Base-by-base conservation (phyloP, 2,329 filamentous ascomycete genomes). In the Fusarium hainanense region DNA sequence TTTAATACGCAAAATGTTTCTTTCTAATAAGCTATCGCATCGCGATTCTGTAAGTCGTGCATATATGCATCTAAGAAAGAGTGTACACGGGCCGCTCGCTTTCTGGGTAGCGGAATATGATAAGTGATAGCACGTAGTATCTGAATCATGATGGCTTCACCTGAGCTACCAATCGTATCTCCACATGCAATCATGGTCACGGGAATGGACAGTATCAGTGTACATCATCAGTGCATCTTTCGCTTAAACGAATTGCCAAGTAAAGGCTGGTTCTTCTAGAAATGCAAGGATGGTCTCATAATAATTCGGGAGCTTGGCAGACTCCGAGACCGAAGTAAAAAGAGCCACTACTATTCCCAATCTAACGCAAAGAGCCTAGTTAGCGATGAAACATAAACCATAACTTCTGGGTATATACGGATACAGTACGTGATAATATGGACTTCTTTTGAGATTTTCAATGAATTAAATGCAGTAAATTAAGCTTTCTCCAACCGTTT, bases 401-500 rank as follows among this genome's bases (percentile, higher is more conserved):
- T 32, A 14, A 32, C 30, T 16, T 32, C 30, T 32, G 13, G 13
- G 13, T 14, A n/a, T 37, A n/a, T 37, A 37, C 18, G 18, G 34
- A n/a, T 37, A 37, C 18, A 37, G 34, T n/a, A 37, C 16, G 14
- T 32, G 30, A 34, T 16, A 34, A 2, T 34, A 34, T 34, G 32
- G 32, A 10, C 16, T 18, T 34, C 32, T 34, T 16, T 16, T 34
- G 16, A 16, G 32, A 34, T 16, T 28, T 34, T 34, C 16, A 16
- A 34, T 37, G 34, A 37, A 37, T 37, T n/a, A 37, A 37, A 37
- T 37, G 10, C 10, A 37, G 34, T 37, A 37, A 37, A 12, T 37
- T 37, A 37, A 70, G 54, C 67, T 64, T 70, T 70, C 63, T 27
- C 54, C 67, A 63, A 70, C 41, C 40, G 54, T 47, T 44, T 63